These are phyloP conservation scores for Colletotrichum trifolii DNA, from an alignment of 2,329 filamentous ascomycete genomes.

Conservation along the genomic window DNA sequence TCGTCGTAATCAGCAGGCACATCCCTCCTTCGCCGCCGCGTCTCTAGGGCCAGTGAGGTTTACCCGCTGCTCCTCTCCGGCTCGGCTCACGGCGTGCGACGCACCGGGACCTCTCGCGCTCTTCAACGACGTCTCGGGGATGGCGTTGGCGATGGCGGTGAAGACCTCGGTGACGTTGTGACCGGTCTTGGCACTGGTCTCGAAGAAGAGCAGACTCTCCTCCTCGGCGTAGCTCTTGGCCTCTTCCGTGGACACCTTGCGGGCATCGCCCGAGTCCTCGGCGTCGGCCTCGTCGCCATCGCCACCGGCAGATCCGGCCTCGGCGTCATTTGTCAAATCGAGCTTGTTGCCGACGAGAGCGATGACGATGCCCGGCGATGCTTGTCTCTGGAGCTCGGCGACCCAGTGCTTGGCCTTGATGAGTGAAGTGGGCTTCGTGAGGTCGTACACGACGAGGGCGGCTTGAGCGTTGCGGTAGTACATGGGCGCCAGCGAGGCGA, in stretches of 20 bases:
- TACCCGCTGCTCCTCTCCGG: slow-evolving; percentile 75
- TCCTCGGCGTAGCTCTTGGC: slow-evolving; percentile 95
- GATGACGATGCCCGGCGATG: slow-evolving; percentile 95
- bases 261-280: slow-evolving; percentile 76
- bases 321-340: slow-evolving; percentile 80
- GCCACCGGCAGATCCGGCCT: slow-evolving; percentile 58
- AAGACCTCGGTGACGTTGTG: slow-evolving; percentile 96
- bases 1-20: slow-evolving; percentile 75
- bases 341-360: slow-evolving; percentile 97
- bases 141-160: slow-evolving; percentile 97
- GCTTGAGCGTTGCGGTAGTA: slow-evolving; percentile 99
- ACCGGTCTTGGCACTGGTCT: slow-evolving; percentile 97
- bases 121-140: slow-evolving; percentile 96
- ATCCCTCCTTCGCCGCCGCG: slow-evolving; percentile 86
- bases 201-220: slow-evolving; percentile 93
- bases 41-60: slow-evolving; percentile 82
- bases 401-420: slow-evolving; percentile 99
- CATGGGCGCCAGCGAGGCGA: slow-evolving; percentile 96
- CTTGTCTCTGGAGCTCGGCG: slow-evolving; percentile 94
- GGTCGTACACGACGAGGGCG: slow-evolving; percentile 97
- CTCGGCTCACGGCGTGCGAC: slow-evolving; percentile 67
- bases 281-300: slow-evolving; percentile 63
- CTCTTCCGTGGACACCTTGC: slow-evolving; percentile 91
- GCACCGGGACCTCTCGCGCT: slow-evolving; percentile 79
- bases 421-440: slow-evolving; percentile 95